Evolutionary conservation across 1,139 yeast species (phyloP).

Genomic region (Komagataea norvegica): DNA sequence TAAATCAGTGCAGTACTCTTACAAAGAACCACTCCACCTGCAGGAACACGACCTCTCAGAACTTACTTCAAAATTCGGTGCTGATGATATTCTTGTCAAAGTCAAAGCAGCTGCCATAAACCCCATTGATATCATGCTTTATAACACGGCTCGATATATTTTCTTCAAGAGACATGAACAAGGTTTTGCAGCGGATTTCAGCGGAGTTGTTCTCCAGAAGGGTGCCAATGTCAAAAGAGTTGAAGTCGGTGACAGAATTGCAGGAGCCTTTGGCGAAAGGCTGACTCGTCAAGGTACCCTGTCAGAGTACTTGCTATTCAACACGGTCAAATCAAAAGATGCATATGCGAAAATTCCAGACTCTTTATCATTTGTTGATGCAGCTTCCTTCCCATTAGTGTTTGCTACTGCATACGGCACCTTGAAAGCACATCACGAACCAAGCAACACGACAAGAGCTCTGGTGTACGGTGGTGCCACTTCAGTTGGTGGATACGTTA

Average conservation of each 20-base stretch:
- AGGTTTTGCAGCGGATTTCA: constrained; percentile 65
- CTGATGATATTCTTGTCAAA: constrained; percentile 38
- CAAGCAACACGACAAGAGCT: constrained; percentile 30
- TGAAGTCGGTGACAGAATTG: constrained; percentile 54
- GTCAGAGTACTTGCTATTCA: constrained; percentile 45
- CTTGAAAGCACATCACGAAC: constrained; percentile 20
- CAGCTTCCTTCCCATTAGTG: constrained; percentile 54
- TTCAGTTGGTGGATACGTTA: constrained; percentile 44
- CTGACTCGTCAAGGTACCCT: constrained; percentile 49
- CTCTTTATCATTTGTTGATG: constrained; percentile 45
- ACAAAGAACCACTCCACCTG: constrained; percentile 1
- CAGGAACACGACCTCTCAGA: constrained; percentile 4
- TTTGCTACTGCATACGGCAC: constrained; percentile 41
- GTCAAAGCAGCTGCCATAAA: constrained; percentile 59
- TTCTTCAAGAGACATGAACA: constrained; percentile 12
- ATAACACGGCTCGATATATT: constrained; percentile 12
- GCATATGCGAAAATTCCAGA: constrained; percentile 32
- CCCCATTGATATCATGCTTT: constrained; percentile 55
- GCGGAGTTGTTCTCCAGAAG: constrained; percentile 67
- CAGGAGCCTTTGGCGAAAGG: constrained; percentile 36
- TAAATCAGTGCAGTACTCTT: constrained; percentile 6
- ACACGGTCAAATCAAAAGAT: constrained; percentile 18
- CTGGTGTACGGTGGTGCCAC: constrained; percentile 59
- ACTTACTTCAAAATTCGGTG: constrained; percentile 3
- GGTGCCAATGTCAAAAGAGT: constrained; percentile 55